Conservation (phyloP, 2,329 filamentous ascomycete genomes). For the Balansia obtecta region DNA sequence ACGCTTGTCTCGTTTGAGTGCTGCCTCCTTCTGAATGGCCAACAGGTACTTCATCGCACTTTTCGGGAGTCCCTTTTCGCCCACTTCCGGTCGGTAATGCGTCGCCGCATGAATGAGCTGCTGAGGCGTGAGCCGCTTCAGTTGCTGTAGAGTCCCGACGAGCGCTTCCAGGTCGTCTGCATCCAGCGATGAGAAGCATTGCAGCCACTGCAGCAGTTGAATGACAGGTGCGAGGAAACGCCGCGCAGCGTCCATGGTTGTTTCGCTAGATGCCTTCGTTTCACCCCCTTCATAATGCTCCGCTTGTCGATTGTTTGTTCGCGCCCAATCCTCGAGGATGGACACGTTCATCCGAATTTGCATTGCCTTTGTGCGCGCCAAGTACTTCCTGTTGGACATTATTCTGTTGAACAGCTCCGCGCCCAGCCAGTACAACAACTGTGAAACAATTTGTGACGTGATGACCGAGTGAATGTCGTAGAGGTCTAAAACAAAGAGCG, state of each 20-base stretch:
- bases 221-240: conserved; percentile 82
- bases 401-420: conserved; percentile 96
- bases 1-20: conserved; percentile 43
- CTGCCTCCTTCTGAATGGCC: conserved; percentile 64
- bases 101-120: conserved; percentile 87
- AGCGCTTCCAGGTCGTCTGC: conserved; percentile 78
- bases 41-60: conserved; percentile 77
- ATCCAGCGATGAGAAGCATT: conserved; percentile 89
- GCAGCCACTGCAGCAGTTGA: conserved; percentile 91
- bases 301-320: conserved; percentile 82
- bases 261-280: conserved; percentile 73
- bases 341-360: conserved; percentile 99
- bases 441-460: conserved; percentile 77
- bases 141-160: conserved; percentile 76
- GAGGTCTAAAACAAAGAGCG: conserved; percentile 92
- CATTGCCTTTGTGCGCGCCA: conserved; percentile 96
- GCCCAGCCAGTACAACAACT: conserved; percentile 91
- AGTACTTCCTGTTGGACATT: conserved; percentile 89
- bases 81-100: conserved; percentile 88
- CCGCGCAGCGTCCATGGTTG: conserved; percentile 70
- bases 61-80: conserved; percentile 83
- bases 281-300: conserved; percentile 94
- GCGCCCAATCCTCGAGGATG: conserved; percentile 88
- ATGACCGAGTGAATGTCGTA: conserved; percentile 99
- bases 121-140: conserved; percentile 71